Base-by-base conservation (phyloP, 768 basidiomycete genomes). In the Lactarius vividus region DNA sequence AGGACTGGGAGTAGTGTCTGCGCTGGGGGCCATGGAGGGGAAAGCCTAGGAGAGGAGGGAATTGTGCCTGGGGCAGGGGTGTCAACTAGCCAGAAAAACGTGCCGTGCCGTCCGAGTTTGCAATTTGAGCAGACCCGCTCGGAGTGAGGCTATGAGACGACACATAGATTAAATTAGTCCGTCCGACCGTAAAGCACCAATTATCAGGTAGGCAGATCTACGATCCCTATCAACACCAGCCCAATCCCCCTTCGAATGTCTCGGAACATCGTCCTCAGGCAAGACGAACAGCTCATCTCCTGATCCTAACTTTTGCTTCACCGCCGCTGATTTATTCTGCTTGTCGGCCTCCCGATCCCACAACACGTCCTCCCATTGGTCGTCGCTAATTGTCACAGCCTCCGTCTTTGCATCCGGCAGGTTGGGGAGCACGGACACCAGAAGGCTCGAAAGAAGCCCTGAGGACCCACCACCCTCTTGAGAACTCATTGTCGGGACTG, bases 291-390 rank as follows among this genome's bases (percentile, higher is more conserved):
- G 80, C 63, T 87, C 84, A 26, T 88, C 83, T 4, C 70, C 70
- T 31, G 74, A 52, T 57, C 57, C 10, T n/a, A 70, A 11, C 71
- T 73, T 66, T 52, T 66, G 66, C 42, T 61, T 55, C 59, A 66
- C 65, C 40, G 40, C 63, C 63, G 13, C 10, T 28, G 26, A 28
- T 52, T 69, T 75, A 61, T 31, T 46, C 35, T 55, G 54, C 3
- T 83, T 82, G 59, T 85, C 85, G 64, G 87, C 86, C 73, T 90
- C 89, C 18, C 86, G 80, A 68, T 88, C 85, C 85, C 87, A 91
- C 31, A 92, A 77, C 1, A 91, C 86, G 69, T 92, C 92, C 60
- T 89, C 87, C 91, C 89, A 92, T 69, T 91, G 88, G 1, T 83
- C 80, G 62, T 91, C 88, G 59, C 86, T 88, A 66, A 91, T 87